Conservation (phyloP, 2,329 filamentous ascomycete genomes). For the Apiospora malaysiana region DNA sequence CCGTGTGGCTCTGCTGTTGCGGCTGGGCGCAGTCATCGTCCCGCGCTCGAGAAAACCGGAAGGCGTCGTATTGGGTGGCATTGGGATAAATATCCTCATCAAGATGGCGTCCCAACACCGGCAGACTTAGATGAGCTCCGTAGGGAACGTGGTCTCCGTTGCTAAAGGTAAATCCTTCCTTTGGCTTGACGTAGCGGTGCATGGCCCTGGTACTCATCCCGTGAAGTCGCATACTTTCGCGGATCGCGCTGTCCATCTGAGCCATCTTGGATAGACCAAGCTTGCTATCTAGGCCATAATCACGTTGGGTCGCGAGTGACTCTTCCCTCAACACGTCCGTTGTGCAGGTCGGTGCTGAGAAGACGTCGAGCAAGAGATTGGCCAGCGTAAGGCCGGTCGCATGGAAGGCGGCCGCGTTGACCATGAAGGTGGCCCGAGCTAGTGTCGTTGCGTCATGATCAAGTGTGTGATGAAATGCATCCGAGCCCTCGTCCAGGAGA, state of each 20-base stretch:
- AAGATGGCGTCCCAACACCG: too few relatives aligned
- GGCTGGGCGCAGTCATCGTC: too few relatives aligned
- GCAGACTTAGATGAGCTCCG: background rate
- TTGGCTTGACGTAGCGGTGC: background rate
- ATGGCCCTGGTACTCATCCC: background rate
- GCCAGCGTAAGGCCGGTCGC: conserved; percentile 1
- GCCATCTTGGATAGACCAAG: background rate
- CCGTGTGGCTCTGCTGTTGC: too few relatives aligned
- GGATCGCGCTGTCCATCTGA: conserved; percentile 4
- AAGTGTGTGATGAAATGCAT: background rate
- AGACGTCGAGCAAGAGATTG: conserved; percentile 2
- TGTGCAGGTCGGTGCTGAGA: background rate
- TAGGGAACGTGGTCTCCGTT: background rate
- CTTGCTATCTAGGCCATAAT: background rate
- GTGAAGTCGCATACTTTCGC: background rate
- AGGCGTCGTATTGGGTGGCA: too few relatives aligned
- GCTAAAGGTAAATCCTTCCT: background rate
- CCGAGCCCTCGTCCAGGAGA: background rate
- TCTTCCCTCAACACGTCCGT: background rate
- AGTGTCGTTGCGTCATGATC: background rate
- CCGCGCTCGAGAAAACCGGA: too few relatives aligned
- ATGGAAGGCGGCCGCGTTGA: conserved; percentile 10
- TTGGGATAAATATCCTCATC: too few relatives aligned
- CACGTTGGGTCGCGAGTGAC: background rate
- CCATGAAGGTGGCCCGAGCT: background rate